Evolutionary conservation across 345 rosid species (phyloP), one percentile per base, ranked within the genome.

Genomic region (Carallia pectinifolia): DNA sequence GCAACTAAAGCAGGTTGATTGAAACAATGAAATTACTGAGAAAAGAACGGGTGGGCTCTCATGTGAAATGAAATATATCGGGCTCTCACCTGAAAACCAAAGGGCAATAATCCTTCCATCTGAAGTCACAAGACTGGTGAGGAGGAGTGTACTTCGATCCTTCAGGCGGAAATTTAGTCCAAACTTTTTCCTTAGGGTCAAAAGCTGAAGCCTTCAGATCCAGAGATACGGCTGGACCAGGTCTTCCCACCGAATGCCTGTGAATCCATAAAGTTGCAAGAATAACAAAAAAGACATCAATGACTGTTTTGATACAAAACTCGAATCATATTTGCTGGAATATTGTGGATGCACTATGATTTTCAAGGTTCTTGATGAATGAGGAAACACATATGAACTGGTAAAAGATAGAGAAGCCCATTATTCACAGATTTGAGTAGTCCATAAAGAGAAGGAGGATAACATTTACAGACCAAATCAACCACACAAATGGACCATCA

Each of bases 121-220:
- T 92, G 79, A 95, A 95, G 62, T 95, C 99, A 53, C 80, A 76
- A 53, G 97, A 95, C 79, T 82, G 92, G 78, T 95, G 99, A 58
- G 98, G 98, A 44, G 99, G 98, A 68, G 99, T 95, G 75, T 92
- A 81, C 65, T 95, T 95, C n/a, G 98, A 89, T 63, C 99, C 99
- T 80, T 86, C 98, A 1, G 98, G 77, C 2, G 98, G 99, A 75
- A 96, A 96, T 58, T 84, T 90, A 6, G 99, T 96, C 99, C 99
- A 96, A 31, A 95, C 85, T 80, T 95, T 92, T 67, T 95, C 98
- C 81, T 73, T 90, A 6, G 99, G 99, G 79, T 95, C 97, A 40
- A 95, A 95, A 62, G 89, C 96, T 0, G 99, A 90, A 61, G 98
- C 67, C 84, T 87, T 95, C 62, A 95, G 69, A 81, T 95, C 98